Percentiles rank a stretch among this genome's conserved stretches.
Conservation (phyloP, 2,329 filamentous ascomycete species). For the Aspergillus aculeatinus region DNA sequence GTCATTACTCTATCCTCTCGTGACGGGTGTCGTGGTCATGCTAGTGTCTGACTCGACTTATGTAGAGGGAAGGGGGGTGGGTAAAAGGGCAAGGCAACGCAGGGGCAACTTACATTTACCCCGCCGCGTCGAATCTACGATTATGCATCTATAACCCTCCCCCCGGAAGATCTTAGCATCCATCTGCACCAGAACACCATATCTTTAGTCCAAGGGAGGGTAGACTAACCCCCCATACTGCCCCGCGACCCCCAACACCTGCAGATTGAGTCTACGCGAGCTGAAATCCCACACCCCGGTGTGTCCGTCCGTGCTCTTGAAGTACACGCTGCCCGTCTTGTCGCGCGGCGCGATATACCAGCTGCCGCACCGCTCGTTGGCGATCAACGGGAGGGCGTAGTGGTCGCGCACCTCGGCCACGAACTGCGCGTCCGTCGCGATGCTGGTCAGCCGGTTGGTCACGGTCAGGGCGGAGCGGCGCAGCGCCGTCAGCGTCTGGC, state of each 20-base stretch:
- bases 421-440: conserved; percentile 73
- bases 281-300: conserved; percentile 89
- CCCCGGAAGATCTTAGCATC: not conserved
- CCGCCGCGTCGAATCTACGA: conserved; percentile 88
- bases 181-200: not conserved
- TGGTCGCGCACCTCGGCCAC: conserved; percentile 57
- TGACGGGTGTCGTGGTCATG: too few species aligned
- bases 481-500: conserved; percentile 67
- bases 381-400: conserved; percentile 68
- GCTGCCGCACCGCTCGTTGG: conserved; percentile 92
- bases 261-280: conserved; percentile 77
- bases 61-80: too few species aligned
- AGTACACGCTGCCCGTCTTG: conserved; percentile 79
- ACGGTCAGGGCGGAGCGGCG: conserved; percentile 76
- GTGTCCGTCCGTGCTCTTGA: conserved; percentile 97
- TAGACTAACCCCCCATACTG: conserved; percentile 61
- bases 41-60: too few species aligned
- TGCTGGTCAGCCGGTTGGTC: conserved; percentile 78
- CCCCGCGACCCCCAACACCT: conserved; percentile 69
- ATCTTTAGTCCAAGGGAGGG: too few species aligned
- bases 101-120: conserved; percentile 67
- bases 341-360: conserved; percentile 76
- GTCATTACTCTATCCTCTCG: too few species aligned
- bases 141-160: conserved; percentile 53
- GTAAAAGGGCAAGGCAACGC: too few species aligned